Conservation (phyloP, 192 early-diverging fungal species). For the Rhizophagus sp. region DNA sequence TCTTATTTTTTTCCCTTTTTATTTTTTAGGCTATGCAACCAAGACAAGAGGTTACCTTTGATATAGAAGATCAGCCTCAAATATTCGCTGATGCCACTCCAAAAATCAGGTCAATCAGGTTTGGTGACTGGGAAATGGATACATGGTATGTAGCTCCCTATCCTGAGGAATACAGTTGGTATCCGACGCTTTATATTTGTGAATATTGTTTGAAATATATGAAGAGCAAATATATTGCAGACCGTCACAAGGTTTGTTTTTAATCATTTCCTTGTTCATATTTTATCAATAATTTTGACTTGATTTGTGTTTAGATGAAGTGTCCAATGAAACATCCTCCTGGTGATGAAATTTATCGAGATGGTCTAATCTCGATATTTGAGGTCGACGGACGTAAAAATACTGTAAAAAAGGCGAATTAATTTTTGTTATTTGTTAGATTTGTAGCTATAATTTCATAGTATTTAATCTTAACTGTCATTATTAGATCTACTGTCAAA, state of each 20-base stretch:
- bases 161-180: slow-evolving; percentile 92
- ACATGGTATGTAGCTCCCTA: slow-evolving; percentile 97
- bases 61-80: slow-evolving; percentile 27
- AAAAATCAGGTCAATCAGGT: slow-evolving; percentile 70
- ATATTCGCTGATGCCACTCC: slow-evolving; percentile 34
- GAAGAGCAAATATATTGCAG: slow-evolving; percentile 82
- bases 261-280: neutral
- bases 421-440: neutral
- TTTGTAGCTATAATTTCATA: neutral
- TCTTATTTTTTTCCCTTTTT: neutral
- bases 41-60: neutral
- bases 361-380: slow-evolving; percentile 85
- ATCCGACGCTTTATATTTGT: slow-evolving; percentile 82
- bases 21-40: slow-evolving; percentile 18
- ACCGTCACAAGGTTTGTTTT: slow-evolving; percentile 68
- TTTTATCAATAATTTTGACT: neutral
- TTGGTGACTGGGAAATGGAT: slow-evolving; percentile 84
- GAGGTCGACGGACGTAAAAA: slow-evolving; percentile 97
- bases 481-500: slow-evolving; percentile 89
- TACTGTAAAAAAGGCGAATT: slow-evolving; percentile 56
- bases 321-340: slow-evolving; percentile 83
- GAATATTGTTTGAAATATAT: slow-evolving; percentile 99
- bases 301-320: slow-evolving; percentile 53
- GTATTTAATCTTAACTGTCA: neutral
- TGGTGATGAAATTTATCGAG: slow-evolving; percentile 96